These are phyloP conservation scores for Phytopythium vexans DNA, from an alignment of 352 stramenopile species.

Conservation along the genomic window DNA sequence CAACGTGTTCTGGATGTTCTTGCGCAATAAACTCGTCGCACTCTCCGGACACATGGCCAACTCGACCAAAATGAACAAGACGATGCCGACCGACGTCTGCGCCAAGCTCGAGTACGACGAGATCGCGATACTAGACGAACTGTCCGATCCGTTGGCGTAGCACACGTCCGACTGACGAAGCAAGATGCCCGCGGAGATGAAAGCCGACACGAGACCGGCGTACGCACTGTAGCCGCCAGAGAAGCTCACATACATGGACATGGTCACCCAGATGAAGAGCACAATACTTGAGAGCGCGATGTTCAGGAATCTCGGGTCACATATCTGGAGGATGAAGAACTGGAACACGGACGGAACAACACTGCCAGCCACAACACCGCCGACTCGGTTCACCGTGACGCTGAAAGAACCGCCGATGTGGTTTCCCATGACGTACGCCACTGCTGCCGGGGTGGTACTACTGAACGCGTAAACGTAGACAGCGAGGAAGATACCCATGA, in stretches of 20 bases:
- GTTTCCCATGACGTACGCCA: slow-evolving; percentile 81
- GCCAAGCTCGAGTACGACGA: slow-evolving; percentile 76
- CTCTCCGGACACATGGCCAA: slow-evolving; percentile 67
- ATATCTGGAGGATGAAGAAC: slow-evolving; percentile 82
- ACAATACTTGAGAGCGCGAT: slow-evolving; percentile 44
- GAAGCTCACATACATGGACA: slow-evolving; percentile 79
- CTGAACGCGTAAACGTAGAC: slow-evolving; percentile 80
- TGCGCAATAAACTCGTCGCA: slow-evolving; percentile 53
- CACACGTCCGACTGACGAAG: slow-evolving; percentile 62
- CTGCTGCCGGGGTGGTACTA: slow-evolving; percentile 46
- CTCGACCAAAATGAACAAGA: slow-evolving; percentile 79
- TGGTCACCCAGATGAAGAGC: slow-evolving; percentile 69
- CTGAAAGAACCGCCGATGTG: slow-evolving; percentile 76
- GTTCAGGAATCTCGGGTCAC: slow-evolving; percentile 31
- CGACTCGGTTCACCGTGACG: slow-evolving; percentile 80
- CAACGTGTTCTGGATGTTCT: slow-evolving; percentile 76
- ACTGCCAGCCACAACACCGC: slow-evolving; percentile 75
- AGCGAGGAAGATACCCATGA: slow-evolving; percentile 58
- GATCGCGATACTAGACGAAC: slow-evolving; percentile 46
- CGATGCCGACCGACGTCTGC: slow-evolving; percentile 71
- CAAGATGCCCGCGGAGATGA: slow-evolving; percentile 60
- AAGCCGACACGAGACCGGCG: slow-evolving; percentile 68
- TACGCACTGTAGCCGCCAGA: slow-evolving; percentile 66
- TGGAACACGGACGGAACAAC: slow-evolving; percentile 81
- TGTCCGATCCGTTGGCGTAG: slow-evolving; percentile 34